Base-by-base conservation (phyloP, 2,329 filamentous ascomycete genomes). In the Trichoderma harzianum region DNA sequence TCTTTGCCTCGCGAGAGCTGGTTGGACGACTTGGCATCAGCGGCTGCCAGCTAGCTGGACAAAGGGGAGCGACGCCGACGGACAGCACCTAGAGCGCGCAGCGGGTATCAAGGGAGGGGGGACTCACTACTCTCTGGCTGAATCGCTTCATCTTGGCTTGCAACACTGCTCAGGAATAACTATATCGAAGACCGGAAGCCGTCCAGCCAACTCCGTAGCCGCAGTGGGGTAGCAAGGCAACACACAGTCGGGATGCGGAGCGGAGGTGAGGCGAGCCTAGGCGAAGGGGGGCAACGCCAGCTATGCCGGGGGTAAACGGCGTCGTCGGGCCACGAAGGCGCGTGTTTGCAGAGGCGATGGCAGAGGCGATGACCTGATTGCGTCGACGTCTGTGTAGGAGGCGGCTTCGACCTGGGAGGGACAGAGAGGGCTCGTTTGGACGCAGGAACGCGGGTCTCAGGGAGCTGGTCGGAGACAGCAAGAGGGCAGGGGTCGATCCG, bases 1-100 rank as follows among this genome's bases (percentile, higher is more conserved):
- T 89, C 92, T 87, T 97, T 97, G 79, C 92, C 92, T 85, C 94
- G 91, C 83, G 94, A 96, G 86, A 98, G 93, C 94, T 98, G 88
- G 30, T 51, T 34, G 47, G 47, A 64, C 26, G 58, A 64, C 47
- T 57, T 43, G 36, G 55, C n/a, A 58, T 72, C 63, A 74, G 72
- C 36, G 10, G 47, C 26, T 30, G 57, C 26, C 47, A 21, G 43
- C 39, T 8, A 61, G 26, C 69, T 18, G n/a, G 70, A 26, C 39
- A 67, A 57, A 28, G 47, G 73, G 55, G 39, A 73, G 70, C 74
- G 78, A 36, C 78, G 39, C 39, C 39, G 39, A 43, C 76, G 72
- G 73, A 43, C 75, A 77, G 76, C 75, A 76, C 75, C 74, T 64
- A 72, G 74, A 74, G 36, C 75, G 74, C 51, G 32, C 39, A 30